Evolutionary conservation across 306 rosid genomes (phyloP).

Genomic region (Prosopis cineraria): DNA sequence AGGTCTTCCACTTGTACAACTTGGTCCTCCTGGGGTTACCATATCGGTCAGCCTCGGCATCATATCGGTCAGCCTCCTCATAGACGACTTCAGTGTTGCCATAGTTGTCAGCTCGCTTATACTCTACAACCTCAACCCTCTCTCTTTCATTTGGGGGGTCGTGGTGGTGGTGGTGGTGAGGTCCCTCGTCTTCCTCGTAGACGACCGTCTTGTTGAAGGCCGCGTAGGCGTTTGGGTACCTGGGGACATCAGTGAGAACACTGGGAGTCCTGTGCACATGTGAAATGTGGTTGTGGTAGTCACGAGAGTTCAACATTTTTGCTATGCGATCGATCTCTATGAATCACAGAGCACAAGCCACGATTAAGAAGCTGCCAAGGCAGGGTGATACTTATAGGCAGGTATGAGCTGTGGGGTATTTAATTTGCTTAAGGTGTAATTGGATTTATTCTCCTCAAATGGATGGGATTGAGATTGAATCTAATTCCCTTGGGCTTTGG

Average conservation of each 20-base stretch:
- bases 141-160: conserved; percentile 31
- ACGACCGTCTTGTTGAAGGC: conserved; percentile 35
- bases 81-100: conserved; percentile 21
- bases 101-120: conserved; percentile 28
- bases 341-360: background rate
- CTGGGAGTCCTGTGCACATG: conserved; percentile 37
- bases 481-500: conserved; percentile 37
- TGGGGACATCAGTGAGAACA: conserved; percentile 44
- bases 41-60: conserved; percentile 27
- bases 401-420: background rate
- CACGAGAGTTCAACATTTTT: conserved; percentile 24
- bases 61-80: conserved; percentile 32
- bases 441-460: background rate
- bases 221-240: conserved; percentile 31
- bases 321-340: background rate
- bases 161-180: conserved; percentile 1
- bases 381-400: background rate
- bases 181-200: conserved; percentile 22
- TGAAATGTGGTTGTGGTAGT: conserved; percentile 42
- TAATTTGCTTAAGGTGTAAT: too few relatives aligned
- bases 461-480: conserved; percentile 30
- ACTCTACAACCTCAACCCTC: conserved; percentile 47
- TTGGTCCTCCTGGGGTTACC: conserved; percentile 28
- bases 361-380: background rate
- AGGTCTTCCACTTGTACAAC: conserved; percentile 42